These are phyloP conservation scores for Ustilago tritici DNA, from an alignment of 1,284 basidiomycete species.

Conservation along the genomic window DNA sequence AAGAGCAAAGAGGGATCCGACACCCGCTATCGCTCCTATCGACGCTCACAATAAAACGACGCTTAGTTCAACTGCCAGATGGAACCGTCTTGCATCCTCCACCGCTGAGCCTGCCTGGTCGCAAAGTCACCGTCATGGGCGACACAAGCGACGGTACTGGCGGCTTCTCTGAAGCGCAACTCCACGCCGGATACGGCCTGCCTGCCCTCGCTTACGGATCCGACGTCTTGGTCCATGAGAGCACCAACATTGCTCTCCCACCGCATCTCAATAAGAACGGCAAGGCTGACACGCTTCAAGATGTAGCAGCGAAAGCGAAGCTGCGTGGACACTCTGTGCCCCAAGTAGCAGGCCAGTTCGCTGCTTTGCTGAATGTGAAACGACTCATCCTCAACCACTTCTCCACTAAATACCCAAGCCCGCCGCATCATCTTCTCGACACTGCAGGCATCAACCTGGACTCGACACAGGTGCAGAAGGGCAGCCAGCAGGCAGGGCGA, in stretches of 20 bases:
- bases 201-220: constrained; percentile 41
- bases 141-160: constrained; percentile 66
- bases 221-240: constrained; percentile 67
- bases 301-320: constrained; percentile 48
- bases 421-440: constrained; percentile 45
- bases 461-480: constrained; percentile 2
- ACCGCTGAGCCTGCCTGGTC: constrained; percentile 55
- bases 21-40: constrained; percentile 62
- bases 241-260: constrained; percentile 64
- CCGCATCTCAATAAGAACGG: constrained; percentile 41
- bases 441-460: constrained; percentile 18
- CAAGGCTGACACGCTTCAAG: constrained; percentile 43
- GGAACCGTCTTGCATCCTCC: constrained; percentile 61
- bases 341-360: constrained; percentile 62
- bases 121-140: constrained; percentile 65
- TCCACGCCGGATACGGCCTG: constrained; percentile 22
- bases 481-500: constrained; percentile 5
- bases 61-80: constrained; percentile 59
- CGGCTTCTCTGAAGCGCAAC: constrained; percentile 32
- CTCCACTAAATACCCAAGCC: constrained; percentile 57
- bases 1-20: constrained; percentile 53
- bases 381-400: constrained; percentile 66
- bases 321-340: constrained; percentile 64
- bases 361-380: constrained; percentile 53
- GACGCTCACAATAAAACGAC: constrained; percentile 45